A percentile compares a stretch with the other conserved stretches of the same genome.
These are phyloP conservation scores for Aspergillus ellipticus DNA, from an alignment of 495 filamentous ascomycete species.

Conservation along the genomic window DNA sequence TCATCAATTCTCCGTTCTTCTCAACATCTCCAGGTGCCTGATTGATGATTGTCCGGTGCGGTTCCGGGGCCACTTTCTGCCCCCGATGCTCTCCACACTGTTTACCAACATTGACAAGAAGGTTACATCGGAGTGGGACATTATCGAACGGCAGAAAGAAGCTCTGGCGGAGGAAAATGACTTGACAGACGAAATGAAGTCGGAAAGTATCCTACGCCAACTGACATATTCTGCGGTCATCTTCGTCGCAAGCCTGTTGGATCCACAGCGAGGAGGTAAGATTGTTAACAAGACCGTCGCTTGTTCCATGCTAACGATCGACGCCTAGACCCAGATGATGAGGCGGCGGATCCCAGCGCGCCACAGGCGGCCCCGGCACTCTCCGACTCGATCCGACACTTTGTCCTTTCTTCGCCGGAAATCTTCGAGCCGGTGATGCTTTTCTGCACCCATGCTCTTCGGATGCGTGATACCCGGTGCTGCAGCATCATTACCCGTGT, in stretches of 20 bases:
- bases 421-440: constrained; percentile 85
- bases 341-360: constrained; percentile 38
- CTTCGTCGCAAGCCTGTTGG: constrained; percentile 82
- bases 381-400: constrained; percentile 60
- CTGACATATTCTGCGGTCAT: constrained; percentile 87
- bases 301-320: constrained; percentile 12
- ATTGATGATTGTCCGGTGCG: constrained; percentile 87
- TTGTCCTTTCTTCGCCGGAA: constrained; percentile 72
- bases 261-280: constrained; percentile 59
- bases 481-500: constrained; percentile 81
- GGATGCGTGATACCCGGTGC: constrained; percentile 86
- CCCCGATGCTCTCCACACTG: constrained; percentile 75
- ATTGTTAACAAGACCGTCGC: not conserved
- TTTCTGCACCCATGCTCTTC: constrained; percentile 86
- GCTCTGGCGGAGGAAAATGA: constrained; percentile 63
- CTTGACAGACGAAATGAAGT: constrained; percentile 94
- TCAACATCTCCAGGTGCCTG: constrained; percentile 79
- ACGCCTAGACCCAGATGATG: constrained; percentile 37
- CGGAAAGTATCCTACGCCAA: constrained; percentile 92
- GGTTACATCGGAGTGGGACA: constrained; percentile 78
- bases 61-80: constrained; percentile 74
- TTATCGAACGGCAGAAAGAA: constrained; percentile 59
- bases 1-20: constrained; percentile 85
- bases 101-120: constrained; percentile 85
- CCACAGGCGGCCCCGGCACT: constrained; percentile 31